A percentile compares a stretch with the other conserved stretches of the same genome.
These are phyloP conservation scores for Hyaloscypha finlandica DNA, from an alignment of 495 filamentous ascomycete genomes.

Conservation along the genomic window DNA sequence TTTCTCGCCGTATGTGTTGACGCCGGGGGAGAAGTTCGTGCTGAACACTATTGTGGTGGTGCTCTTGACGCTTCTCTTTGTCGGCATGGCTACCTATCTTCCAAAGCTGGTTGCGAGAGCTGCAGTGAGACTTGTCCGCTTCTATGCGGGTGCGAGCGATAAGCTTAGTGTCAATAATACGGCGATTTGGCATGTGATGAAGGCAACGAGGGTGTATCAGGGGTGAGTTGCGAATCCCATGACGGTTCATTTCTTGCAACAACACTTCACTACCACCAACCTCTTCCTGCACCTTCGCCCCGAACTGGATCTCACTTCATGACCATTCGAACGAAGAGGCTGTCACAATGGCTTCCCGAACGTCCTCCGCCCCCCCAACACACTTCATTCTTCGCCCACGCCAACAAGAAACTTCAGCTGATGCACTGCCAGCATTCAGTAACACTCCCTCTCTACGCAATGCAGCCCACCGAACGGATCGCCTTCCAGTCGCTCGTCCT, in stretches of 20 bases:
- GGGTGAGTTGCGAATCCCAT: not conserved
- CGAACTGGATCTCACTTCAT: too few relatives aligned
- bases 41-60: slow-evolving; percentile 47
- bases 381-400: slow-evolving; percentile 8
- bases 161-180: not conserved
- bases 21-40: slow-evolving; percentile 75
- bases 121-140: slow-evolving; percentile 1
- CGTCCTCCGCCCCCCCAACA: not conserved
- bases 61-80: slow-evolving; percentile 13
- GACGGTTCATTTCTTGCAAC: too few relatives aligned
- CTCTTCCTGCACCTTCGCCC: too few relatives aligned
- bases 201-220: not conserved
- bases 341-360: too few relatives aligned
- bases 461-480: slow-evolving; percentile 74
- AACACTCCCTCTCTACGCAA: slow-evolving; percentile 76
- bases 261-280: too few relatives aligned
- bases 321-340: too few relatives aligned
- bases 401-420: slow-evolving; percentile 66
- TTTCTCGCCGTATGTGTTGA: slow-evolving; percentile 79
- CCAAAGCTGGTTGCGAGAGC: slow-evolving; percentile 6
- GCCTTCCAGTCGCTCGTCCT: slow-evolving; percentile 53
- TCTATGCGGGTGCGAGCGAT: slow-evolving; percentile 3
- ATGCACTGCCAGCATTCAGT: slow-evolving; percentile 83
- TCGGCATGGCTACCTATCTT: slow-evolving; percentile 18
- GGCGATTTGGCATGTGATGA: not conserved